phyloP scores from a whole-genome alignment of 164 flowering plant species.

The Warburgia ugandensis region DNA sequence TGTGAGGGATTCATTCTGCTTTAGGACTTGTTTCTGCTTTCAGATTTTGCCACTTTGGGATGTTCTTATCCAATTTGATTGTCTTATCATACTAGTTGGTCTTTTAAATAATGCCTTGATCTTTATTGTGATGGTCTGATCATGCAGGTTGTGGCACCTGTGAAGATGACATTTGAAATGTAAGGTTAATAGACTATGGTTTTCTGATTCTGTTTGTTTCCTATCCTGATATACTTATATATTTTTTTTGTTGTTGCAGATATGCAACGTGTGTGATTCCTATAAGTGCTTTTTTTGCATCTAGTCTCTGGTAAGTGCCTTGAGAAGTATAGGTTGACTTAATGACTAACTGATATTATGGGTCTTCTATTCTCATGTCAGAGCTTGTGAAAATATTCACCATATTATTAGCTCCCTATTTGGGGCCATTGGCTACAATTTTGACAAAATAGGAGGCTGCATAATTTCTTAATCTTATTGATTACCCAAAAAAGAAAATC shows the following conservation, averaged over 20 bases:
- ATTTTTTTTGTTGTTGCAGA: slow-evolving; percentile 35
- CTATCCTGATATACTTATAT: background rate
- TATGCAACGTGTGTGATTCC: slow-evolving; percentile 92
- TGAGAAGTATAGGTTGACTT: background rate
- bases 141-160: slow-evolving; percentile 87
- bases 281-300: slow-evolving; percentile 96
- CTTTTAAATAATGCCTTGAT: background rate
- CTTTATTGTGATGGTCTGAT: background rate
- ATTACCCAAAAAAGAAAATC: no score
- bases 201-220: background rate
- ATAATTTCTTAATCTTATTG: no score
- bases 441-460: background rate
- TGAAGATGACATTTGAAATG: slow-evolving; percentile 97
- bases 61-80: slow-evolving; percentile 1
- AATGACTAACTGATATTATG: background rate
- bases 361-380: background rate
- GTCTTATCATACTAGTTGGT: background rate
- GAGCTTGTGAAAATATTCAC: no score
- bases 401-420: no score
- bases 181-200: slow-evolving; percentile 24
- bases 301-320: slow-evolving; percentile 85
- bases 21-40: no score
- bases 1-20: no score
- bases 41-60: background rate
- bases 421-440: background rate